Conservation (phyloP, 2,329 filamentous ascomycete species). For the Madurella mycetomatis region DNA sequence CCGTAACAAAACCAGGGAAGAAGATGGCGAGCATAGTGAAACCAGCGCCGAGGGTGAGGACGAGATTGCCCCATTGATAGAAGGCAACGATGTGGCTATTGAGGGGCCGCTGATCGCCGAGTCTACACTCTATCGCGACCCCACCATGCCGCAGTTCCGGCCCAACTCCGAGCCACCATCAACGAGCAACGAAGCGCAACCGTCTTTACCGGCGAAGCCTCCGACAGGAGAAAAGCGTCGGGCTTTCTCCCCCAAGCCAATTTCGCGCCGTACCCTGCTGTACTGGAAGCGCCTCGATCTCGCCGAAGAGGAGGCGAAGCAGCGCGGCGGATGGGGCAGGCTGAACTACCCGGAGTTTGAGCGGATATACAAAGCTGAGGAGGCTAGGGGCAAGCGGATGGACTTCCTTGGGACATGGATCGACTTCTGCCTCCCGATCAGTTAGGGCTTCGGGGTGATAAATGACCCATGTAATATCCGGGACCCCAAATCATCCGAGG, state of each 20-base stretch:
- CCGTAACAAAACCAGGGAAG: conserved; percentile 16
- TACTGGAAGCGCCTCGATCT: conserved; percentile 55
- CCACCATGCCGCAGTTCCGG: conserved; percentile 31
- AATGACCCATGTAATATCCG: background rate
- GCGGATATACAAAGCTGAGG: conserved; percentile 63
- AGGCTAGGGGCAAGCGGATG: conserved; percentile 58
- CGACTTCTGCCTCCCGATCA: conserved; percentile 66
- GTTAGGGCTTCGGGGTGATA: conserved; percentile 5
- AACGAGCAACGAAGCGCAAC: background rate
- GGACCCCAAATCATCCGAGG: too few relatives aligned
- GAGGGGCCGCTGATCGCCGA: conserved; percentile 7
- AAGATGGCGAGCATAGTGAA: conserved; percentile 15
- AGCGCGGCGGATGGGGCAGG: conserved; percentile 73
- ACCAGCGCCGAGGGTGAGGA: conserved; percentile 9
- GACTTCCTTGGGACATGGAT: conserved; percentile 90
- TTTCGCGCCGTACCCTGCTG: conserved; percentile 36
- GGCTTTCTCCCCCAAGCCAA: conserved; percentile 4
- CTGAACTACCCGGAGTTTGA: conserved; percentile 79
- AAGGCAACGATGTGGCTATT: conserved; percentile 18
- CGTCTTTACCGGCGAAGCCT: background rate
- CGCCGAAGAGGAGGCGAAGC: conserved; percentile 63
- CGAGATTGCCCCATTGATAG: conserved; percentile 3
- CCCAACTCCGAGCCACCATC: conserved; percentile 14
- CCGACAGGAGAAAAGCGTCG: background rate
- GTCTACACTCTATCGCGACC: conserved; percentile 43